Evolutionary conservation across 805 yeast species (phyloP).

Genomic region (Candida ficus): DNA sequence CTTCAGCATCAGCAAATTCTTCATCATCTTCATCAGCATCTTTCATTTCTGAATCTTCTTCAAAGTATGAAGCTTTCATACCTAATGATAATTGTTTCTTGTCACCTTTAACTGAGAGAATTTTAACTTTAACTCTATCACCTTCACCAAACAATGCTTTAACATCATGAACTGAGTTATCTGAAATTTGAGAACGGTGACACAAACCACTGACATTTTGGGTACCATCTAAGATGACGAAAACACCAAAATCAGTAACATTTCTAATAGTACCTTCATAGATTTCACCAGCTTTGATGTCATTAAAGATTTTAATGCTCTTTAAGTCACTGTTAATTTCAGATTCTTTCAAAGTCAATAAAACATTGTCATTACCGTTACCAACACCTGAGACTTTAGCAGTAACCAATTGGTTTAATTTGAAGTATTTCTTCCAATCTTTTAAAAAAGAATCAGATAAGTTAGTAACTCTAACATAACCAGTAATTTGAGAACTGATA

Average conservation of each 20-base stretch:
- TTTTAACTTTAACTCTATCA: conserved; percentile 83
- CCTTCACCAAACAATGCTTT: conserved; percentile 75
- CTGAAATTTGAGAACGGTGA: conserved; percentile 81
- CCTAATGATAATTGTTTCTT: conserved; percentile 83
- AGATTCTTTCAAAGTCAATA: conserved; percentile 75
- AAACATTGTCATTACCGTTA: conserved; percentile 52
- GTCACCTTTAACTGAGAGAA: conserved; percentile 53
- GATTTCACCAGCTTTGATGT: conserved; percentile 62
- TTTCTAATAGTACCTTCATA: conserved; percentile 74
- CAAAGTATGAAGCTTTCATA: conserved; percentile 90
- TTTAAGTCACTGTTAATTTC: conserved; percentile 69
- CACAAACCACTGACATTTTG: conserved; percentile 78
- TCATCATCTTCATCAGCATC: conserved; percentile 25
- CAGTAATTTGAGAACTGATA: conserved; percentile 65
- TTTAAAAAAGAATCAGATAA: conserved; percentile 75
- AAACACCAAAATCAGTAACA: conserved; percentile 87
- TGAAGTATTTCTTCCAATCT: conserved; percentile 82
- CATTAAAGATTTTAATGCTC: conserved; percentile 56
- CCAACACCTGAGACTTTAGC: conserved; percentile 68
- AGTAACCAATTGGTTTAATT: conserved; percentile 62
- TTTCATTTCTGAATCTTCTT: conserved; percentile 27
- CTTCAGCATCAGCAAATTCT: conserved; percentile 22
- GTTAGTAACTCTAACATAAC: conserved; percentile 76
- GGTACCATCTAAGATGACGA: conserved; percentile 74
- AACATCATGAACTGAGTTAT: conserved; percentile 54